These are phyloP conservation scores for Aspergillus pseudoglaucus DNA, from an alignment of 2,329 filamentous ascomycete genomes.

Conservation along the genomic window DNA sequence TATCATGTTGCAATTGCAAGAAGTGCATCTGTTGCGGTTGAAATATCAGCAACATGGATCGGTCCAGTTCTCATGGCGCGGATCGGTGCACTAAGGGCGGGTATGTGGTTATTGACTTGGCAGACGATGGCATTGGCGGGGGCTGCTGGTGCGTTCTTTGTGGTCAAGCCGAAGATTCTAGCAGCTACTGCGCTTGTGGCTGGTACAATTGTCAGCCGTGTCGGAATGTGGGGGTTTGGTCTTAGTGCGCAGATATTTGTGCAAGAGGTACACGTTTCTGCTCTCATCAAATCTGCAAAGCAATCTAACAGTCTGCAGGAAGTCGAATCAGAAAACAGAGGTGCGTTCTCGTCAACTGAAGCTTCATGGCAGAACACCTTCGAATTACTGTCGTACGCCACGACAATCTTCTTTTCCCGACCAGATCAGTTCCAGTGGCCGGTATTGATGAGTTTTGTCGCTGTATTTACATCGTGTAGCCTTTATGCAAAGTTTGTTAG, in stretches of 20 bases:
- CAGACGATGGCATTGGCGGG: constrained; percentile 48
- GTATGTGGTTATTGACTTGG: constrained; percentile 60
- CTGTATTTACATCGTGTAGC: constrained; percentile 30
- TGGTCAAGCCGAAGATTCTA: constrained; percentile 20
- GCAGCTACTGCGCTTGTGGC: constrained; percentile 40
- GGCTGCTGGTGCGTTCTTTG: constrained; percentile 38
- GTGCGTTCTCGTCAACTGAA: constrained; percentile 61
- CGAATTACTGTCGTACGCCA: constrained; percentile 56
- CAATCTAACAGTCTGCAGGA: constrained; percentile 36
- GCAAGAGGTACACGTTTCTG: constrained; percentile 46
- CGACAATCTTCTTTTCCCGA: constrained; percentile 54
- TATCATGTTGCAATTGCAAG: constrained; percentile 14
- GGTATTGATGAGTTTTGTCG: constrained; percentile 47
- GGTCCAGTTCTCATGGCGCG: constrained; percentile 40
- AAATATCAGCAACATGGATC: constrained; percentile 43
- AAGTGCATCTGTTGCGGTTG: constrained; percentile 38
- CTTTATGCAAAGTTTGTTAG: no score
- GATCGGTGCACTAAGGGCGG: constrained; percentile 48
- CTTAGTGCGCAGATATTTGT: constrained; percentile 50
- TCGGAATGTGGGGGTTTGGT: constrained; percentile 54
- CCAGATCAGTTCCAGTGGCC: constrained; percentile 58
- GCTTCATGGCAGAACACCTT: constrained; percentile 59
- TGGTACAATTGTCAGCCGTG: constrained; percentile 46
- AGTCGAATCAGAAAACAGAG: constrained; percentile 48
- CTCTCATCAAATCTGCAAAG: no score